Conservation (phyloP, 495 filamentous ascomycete genomes). For the Ascobolus immersus region DNA sequence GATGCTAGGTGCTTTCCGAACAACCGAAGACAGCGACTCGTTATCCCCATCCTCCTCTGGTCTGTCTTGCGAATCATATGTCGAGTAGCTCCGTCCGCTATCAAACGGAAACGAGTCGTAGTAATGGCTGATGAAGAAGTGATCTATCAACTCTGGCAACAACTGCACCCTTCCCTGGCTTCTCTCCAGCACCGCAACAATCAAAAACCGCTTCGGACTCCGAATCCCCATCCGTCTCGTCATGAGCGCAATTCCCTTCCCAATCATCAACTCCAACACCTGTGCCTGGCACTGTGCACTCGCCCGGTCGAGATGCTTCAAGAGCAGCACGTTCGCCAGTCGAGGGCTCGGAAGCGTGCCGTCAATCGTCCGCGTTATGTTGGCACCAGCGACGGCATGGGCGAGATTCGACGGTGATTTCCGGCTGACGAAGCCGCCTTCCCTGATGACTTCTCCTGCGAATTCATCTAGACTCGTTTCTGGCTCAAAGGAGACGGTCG, state of each 20-base stretch:
- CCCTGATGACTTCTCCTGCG: slow-evolving; percentile 6
- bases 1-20: slow-evolving; percentile 7
- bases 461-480: slow-evolving; percentile 51
- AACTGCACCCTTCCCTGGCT: no score
- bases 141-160: no score
- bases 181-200: slow-evolving; percentile 41
- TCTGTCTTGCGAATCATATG: no score
- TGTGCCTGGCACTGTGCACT: slow-evolving; percentile 57
- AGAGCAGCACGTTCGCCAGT: slow-evolving; percentile 60
- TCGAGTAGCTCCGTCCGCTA: no score
- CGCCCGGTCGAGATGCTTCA: slow-evolving; percentile 49
- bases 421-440: background rate
- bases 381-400: no score
- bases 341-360: background rate
- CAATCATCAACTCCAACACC: slow-evolving; percentile 35
- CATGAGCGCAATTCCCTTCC: slow-evolving; percentile 35
- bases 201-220: slow-evolving; percentile 60
- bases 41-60: background rate
- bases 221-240: no score
- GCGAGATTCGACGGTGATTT: no score
- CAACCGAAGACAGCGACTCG: slow-evolving; percentile 1
- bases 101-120: no score
- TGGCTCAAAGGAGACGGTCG: slow-evolving; percentile 42
- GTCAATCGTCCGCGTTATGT: no score
- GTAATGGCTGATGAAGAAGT: no score